phyloP scores from a whole-genome alignment of 2,329 filamentous ascomycete species.

The Cladosporium sp. region DNA sequence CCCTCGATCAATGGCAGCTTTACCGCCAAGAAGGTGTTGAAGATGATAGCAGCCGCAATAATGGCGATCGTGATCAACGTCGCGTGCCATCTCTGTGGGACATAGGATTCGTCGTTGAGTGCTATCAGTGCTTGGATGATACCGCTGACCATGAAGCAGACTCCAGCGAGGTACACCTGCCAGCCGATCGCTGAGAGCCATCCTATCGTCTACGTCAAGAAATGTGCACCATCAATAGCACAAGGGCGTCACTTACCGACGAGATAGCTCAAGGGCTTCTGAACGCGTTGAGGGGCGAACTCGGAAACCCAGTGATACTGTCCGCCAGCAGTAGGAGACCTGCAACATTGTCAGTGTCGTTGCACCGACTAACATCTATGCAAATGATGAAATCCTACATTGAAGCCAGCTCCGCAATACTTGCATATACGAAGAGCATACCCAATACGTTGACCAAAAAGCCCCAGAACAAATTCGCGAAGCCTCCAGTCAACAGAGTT shows the following conservation, averaged over 20 bases:
- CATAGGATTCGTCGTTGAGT: conserved; percentile 38
- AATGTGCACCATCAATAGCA: too few relatives aligned
- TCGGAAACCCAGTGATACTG: conserved; percentile 36
- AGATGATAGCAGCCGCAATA: conserved; percentile 27
- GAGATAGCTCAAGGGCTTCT: conserved; percentile 39
- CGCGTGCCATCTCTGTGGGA: conserved; percentile 39
- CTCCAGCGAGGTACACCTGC: conserved; percentile 35
- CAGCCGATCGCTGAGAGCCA: conserved; percentile 38
- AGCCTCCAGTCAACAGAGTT: conserved; percentile 8
- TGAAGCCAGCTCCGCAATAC: conserved; percentile 10
- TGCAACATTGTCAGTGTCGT: not conserved
- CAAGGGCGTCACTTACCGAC: conserved; percentile 19
- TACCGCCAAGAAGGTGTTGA: conserved; percentile 40
- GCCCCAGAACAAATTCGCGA: conserved; percentile 15
- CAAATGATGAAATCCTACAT: not conserved
- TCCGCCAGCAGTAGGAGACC: conserved; percentile 14
- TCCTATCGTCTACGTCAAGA: conserved; percentile 20
- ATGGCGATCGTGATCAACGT: conserved; percentile 42
- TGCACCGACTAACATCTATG: too few relatives aligned
- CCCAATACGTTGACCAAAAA: conserved; percentile 9
- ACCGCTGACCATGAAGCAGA: conserved; percentile 39
- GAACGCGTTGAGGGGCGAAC: conserved; percentile 35
- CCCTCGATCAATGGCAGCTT: conserved; percentile 43
- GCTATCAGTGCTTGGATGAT: conserved; percentile 42
- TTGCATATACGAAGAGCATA: conserved; percentile 12